Base-by-base conservation (phyloP, 2,329 filamentous ascomycete genomes). In the Phaeosphaeria sp. region DNA sequence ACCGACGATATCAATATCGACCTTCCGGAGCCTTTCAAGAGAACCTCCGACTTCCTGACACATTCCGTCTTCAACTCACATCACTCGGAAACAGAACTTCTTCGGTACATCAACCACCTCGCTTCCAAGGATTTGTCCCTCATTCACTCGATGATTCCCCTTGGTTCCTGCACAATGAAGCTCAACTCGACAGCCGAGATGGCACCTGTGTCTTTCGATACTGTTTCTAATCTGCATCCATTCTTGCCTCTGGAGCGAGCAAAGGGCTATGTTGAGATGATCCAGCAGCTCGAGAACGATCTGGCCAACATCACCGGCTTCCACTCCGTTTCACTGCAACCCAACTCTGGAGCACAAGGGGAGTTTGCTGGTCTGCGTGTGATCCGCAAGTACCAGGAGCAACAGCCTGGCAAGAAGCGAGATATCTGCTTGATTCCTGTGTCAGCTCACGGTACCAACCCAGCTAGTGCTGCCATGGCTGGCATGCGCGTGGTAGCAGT, bases 81-180 rank as follows among this genome's bases (percentile, higher is more conserved):
- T 76, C 94, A 96, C 79, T 97, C 93, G 2, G 94, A 98, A 80
- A 97, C 94, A 0, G 92, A 97, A 78, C 86, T 98, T 68, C 83
- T 98, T 50, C 90, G 94, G 44, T 98, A 98, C 80, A 97, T 98
- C 69, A 85, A 94, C 74, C 92, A 97, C 74, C 84, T 98, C 5
- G 91, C 96, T 76, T 96, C 93, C 50, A 97, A 96, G 82, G 94
- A 98, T 74, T 82, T 98, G 15, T 97, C 94, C 1, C 84, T 97
- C 5, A 91, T 93, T 2, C 94, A 98, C 80, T 97, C 93, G 17
- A 98, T 98, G 94, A 98, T 98, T 60, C 93, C 94, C 2, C 86
- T 98, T 1, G 94, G 94, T 20, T 97, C 94, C 1, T 98, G 94
- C 83, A 98, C 94, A 15, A 98, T 98, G 94, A 98, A 98, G 83